These are phyloP conservation scores for Tolypocladium endophyticum DNA, from an alignment of 2,329 filamentous ascomycete species.

Conservation along the genomic window DNA sequence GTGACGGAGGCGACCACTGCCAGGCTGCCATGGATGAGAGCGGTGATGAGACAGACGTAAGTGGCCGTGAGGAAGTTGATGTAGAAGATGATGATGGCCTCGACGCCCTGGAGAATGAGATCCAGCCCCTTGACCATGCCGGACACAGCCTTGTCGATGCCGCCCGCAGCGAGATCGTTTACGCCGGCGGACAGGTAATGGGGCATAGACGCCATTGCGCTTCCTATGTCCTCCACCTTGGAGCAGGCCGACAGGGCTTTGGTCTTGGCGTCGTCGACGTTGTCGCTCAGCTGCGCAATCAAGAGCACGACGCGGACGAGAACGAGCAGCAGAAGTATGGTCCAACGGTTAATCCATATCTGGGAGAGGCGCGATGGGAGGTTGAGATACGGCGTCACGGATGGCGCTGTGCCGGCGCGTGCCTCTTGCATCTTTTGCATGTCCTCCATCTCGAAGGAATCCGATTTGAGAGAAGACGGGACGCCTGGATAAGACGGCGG, in stretches of 20 bases:
- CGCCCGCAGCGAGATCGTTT: constrained; percentile 72
- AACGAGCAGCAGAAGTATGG: constrained; percentile 75
- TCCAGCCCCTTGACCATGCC: constrained; percentile 71
- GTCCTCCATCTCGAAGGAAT: constrained; percentile 25
- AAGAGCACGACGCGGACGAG: constrained; percentile 73
- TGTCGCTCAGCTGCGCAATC: constrained; percentile 58
- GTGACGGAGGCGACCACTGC: constrained; percentile 50
- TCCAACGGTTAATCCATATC: constrained; percentile 97
- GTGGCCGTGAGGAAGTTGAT: constrained; percentile 87
- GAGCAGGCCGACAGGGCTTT: constrained; percentile 85
- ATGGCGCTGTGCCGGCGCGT: constrained; percentile 49
- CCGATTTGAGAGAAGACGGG: constrained; percentile 24
- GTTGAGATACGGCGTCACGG: constrained; percentile 83
- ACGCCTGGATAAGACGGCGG: constrained; percentile 23
- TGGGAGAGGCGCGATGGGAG: constrained; percentile 84
- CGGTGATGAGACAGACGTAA: constrained; percentile 79
- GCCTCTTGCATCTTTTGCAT: constrained; percentile 18
- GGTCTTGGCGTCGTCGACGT: constrained; percentile 63
- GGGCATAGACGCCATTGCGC: constrained; percentile 95
- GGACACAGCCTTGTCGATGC: constrained; percentile 70
- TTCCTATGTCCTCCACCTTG: constrained; percentile 85
- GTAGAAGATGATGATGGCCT: constrained; percentile 81
- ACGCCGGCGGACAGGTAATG: constrained; percentile 85
- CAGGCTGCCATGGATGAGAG: constrained; percentile 70
- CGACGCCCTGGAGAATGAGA: constrained; percentile 70